Conservation (phyloP, 2,329 filamentous ascomycete species). For the Allantophomopsis lycopodina region DNA sequence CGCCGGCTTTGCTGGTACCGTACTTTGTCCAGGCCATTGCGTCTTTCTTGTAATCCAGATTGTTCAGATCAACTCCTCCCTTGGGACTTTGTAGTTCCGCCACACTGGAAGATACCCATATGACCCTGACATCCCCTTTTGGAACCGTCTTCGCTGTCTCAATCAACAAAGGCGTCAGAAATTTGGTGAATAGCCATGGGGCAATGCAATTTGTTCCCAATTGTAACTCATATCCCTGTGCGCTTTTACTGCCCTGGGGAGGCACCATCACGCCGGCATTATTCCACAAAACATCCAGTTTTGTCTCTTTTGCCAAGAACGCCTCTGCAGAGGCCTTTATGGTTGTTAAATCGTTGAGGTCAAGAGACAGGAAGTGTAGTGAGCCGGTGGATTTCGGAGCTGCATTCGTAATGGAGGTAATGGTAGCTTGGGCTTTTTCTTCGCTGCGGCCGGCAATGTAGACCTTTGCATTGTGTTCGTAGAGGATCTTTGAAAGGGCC, state of each 20-base stretch:
- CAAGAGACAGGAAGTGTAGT: slow-evolving; percentile 22
- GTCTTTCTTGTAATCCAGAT: slow-evolving; percentile 12
- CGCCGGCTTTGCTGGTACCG: slow-evolving; percentile 14
- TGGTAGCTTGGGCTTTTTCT: slow-evolving; percentile 23
- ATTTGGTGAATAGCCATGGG: slow-evolving; percentile 23
- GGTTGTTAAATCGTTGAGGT: slow-evolving; percentile 23
- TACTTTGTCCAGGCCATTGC: slow-evolving; percentile 8
- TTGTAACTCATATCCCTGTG: slow-evolving; percentile 21
- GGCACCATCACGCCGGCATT: slow-evolving; percentile 25
- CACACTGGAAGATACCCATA: slow-evolving; percentile 17
- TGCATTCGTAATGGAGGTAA: slow-evolving; percentile 21
- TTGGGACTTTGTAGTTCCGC: slow-evolving; percentile 5
- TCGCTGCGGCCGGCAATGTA: slow-evolving; percentile 27
- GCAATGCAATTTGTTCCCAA: slow-evolving; percentile 23
- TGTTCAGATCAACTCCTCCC: slow-evolving; percentile 11
- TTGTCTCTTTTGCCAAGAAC: slow-evolving; percentile 20
- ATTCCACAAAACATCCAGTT: slow-evolving; percentile 25
- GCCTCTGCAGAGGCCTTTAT: slow-evolving; percentile 22
- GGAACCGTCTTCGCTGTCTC: slow-evolving; percentile 12
- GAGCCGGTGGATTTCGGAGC: slow-evolving; percentile 18
- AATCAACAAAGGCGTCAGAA: slow-evolving; percentile 17
- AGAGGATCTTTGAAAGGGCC: slow-evolving; percentile 24
- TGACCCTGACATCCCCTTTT: slow-evolving; percentile 12
- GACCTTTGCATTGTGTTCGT: slow-evolving; percentile 25
- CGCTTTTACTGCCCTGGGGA: slow-evolving; percentile 17